phyloP scores from a whole-genome alignment of 805 yeast genomes.

The Metschnikowia henanensis region DNA sequence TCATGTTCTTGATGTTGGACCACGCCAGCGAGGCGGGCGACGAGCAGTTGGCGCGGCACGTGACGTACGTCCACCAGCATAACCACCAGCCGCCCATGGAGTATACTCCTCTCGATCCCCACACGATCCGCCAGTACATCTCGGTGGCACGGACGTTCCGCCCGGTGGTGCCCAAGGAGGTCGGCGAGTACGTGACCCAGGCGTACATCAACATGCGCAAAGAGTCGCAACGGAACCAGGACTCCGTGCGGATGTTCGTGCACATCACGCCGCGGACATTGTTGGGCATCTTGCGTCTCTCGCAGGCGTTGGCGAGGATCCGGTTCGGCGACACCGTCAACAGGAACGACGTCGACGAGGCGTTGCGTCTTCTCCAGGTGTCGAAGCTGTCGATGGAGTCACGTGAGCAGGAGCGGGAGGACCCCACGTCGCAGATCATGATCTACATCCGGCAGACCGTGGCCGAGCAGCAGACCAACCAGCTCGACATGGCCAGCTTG shows the following conservation, averaged over 20 bases:
- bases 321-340: conserved; percentile 74
- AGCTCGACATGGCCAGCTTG: conserved; percentile 44
- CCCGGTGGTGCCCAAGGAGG: conserved; percentile 81
- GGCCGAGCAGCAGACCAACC: conserved; percentile 38
- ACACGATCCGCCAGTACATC: conserved; percentile 80
- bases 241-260: conserved; percentile 74
- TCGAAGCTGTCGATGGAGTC: conserved; percentile 80
- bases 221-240: conserved; percentile 79
- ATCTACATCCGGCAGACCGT: conserved; percentile 41
- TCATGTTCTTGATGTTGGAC: conserved; percentile 84
- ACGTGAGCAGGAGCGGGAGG: conserved; percentile 54
- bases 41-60: conserved; percentile 87
- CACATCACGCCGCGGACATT: conserved; percentile 96
- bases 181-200: conserved; percentile 83
- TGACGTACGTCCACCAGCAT: conserved; percentile 94
- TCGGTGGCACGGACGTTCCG: conserved; percentile 81
- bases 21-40: conserved; percentile 78
- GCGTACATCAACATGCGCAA: conserved; percentile 91
- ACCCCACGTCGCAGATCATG: conserved; percentile 62
- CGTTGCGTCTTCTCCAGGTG: conserved; percentile 79
- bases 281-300: conserved; percentile 84
- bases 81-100: conserved; percentile 79
- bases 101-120: conserved; percentile 74
- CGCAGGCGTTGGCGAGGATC: conserved; percentile 92
- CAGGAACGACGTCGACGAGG: conserved; percentile 90